These are phyloP conservation scores for Lachancea waltii DNA, from an alignment of 805 yeast genomes.

Conservation along the genomic window DNA sequence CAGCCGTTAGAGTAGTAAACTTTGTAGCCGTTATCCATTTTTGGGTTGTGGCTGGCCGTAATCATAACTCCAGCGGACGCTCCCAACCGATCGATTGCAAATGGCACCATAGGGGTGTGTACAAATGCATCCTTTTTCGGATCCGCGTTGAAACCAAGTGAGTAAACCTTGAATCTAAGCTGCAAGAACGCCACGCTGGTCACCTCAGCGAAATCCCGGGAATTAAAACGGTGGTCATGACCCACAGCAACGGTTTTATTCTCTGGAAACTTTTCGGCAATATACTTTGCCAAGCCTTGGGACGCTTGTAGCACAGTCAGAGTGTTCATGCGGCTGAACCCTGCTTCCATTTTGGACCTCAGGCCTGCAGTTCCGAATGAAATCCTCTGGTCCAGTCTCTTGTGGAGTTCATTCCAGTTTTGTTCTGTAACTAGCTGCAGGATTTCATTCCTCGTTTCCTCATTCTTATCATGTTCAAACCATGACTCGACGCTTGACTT, in stretches of 20 bases:
- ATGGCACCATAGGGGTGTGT: slow-evolving; percentile 93
- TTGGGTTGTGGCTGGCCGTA: slow-evolving; percentile 85
- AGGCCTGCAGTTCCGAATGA: slow-evolving; percentile 93
- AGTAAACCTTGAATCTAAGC: slow-evolving; percentile 65
- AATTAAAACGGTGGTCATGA: slow-evolving; percentile 84
- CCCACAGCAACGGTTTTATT: slow-evolving; percentile 57
- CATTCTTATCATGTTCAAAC: slow-evolving; percentile 33
- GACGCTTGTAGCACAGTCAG: slow-evolving; percentile 87
- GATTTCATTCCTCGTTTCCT: slow-evolving; percentile 53
- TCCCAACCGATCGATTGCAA: slow-evolving; percentile 54
- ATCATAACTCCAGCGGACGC: slow-evolving; percentile 88
- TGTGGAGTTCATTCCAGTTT: slow-evolving; percentile 42
- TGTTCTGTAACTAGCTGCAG: slow-evolving; percentile 34
- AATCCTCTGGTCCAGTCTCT: slow-evolving; percentile 52
- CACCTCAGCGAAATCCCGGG: slow-evolving; percentile 69
- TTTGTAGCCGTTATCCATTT: slow-evolving; percentile 85
- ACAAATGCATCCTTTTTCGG: slow-evolving; percentile 34
- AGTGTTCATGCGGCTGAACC: slow-evolving; percentile 82
- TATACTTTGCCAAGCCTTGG: slow-evolving; percentile 64
- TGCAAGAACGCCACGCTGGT: slow-evolving; percentile 68
- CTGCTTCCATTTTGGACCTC: slow-evolving; percentile 83
- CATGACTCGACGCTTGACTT: slow-evolving; percentile 16
- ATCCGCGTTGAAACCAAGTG: slow-evolving; percentile 36
- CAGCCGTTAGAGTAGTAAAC: slow-evolving; percentile 93
- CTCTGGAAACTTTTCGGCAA: slow-evolving; percentile 25